Conservation (phyloP, 1,284 basidiomycete species). For the Apiotrichum domesticum region DNA sequence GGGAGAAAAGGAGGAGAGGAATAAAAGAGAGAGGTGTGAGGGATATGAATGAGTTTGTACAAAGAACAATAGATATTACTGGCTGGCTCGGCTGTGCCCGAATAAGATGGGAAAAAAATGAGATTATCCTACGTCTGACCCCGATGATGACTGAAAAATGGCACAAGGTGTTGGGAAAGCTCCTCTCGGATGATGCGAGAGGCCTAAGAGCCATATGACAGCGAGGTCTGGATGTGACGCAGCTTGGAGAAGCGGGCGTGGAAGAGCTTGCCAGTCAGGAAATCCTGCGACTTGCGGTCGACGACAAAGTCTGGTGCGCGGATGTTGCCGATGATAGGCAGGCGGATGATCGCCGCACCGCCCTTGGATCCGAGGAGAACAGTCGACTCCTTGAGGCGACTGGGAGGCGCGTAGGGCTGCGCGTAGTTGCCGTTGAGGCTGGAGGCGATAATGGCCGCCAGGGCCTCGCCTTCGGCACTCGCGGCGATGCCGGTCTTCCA, state of each 20-base stretch:
- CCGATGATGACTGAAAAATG: too few relatives aligned
- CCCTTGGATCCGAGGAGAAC: slow-evolving; percentile 32
- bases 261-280: slow-evolving; percentile 30
- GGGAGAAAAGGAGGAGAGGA: background rate
- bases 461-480: slow-evolving; percentile 14
- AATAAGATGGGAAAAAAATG: background rate
- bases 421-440: slow-evolving; percentile 23
- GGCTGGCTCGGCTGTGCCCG: background rate
- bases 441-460: slow-evolving; percentile 30
- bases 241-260: slow-evolving; percentile 26
- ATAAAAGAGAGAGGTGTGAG: too few relatives aligned
- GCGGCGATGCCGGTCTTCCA: slow-evolving; percentile 38
- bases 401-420: slow-evolving; percentile 21
- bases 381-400: slow-evolving; percentile 12
- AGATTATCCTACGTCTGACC: too few relatives aligned
- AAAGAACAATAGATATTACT: background rate
- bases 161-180: too few relatives aligned
- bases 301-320: slow-evolving; percentile 25
- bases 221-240: background rate
- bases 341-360: slow-evolving; percentile 27
- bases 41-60: background rate
- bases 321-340: slow-evolving; percentile 28
- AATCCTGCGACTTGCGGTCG: slow-evolving; percentile 24
- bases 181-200: background rate
- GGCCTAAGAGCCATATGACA: background rate